Base-by-base conservation (phyloP, 192 early-diverging fungal genomes). In the Gaertneriomyces sp. region DNA sequence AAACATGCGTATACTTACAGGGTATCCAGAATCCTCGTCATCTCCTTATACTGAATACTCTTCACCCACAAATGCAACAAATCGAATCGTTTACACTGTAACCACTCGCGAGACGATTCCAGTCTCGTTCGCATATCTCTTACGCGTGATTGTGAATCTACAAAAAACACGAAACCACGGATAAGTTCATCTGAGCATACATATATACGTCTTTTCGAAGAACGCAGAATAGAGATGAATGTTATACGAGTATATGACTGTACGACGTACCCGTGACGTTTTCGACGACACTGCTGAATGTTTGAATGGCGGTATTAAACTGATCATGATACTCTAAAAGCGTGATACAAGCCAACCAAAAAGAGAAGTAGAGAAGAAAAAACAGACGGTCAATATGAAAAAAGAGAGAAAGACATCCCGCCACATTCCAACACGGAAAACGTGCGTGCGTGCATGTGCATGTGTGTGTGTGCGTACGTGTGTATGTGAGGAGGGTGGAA, bases 51-150 rank as follows among this genome's bases (percentile, higher is more conserved):
- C 58, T 85, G 79, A 44, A 86, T 74, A 49, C 75, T 76, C 61
- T 84, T 81, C 39, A 78, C 52, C 82, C 82, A 86, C n/a, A 85
- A 67, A 56, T 83, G 80, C 42, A 86, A 62, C 51, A 86, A 66
- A 66, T 86, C 85, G 54, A 79, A 84, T 49, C 81, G 69, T 43
- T 82, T 87, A 67, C 75, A 75, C 56, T 86, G 80, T 8, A 86
- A 69, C 65, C 68, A 74, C 47, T 80, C 79, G 55, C 79, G 75
- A 42, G 69, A 75, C 39, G 75, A 64, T 42, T 79, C 76, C 11
- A 86, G 70, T 19, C 70, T 72, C 33, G 64, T 42, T 12, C 73
- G 70, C 66, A 81, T 78, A 10, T 79, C 73, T 10, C 64, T 20
- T 5, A 82, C 79, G 17, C 73, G 51, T 11, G 71, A 57, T 58